phyloP scores from a whole-genome alignment of 331 rosid genomes.

The Arachis monticola region DNA sequence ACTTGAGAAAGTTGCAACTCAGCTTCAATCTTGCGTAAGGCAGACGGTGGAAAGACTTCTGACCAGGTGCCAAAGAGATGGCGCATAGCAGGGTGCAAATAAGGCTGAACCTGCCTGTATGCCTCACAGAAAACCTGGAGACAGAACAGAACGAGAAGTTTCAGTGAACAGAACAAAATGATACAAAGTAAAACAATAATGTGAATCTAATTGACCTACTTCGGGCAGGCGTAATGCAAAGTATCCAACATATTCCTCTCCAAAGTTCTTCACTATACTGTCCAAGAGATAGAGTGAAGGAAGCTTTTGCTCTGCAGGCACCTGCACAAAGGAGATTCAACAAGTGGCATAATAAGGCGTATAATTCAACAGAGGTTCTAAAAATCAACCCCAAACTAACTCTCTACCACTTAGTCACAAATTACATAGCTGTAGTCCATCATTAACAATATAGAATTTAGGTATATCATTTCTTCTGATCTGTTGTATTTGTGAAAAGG shows the following conservation, averaged over 20 bases:
- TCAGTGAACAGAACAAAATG: no score
- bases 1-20: constrained; percentile 73
- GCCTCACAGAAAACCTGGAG: no score
- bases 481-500: not conserved
- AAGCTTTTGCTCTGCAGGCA: constrained; percentile 52
- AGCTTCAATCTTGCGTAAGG: constrained; percentile 69
- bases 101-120: no score
- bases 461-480: not conserved
- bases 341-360: no score
- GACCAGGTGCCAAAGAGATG: constrained; percentile 94
- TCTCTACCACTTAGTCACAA: not conserved
- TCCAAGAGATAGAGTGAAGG: constrained; percentile 59
- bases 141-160: no score
- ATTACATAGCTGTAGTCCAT: not conserved
- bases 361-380: no score
- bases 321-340: no score
- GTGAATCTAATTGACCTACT: no score
- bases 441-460: not conserved
- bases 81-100: constrained; percentile 67
- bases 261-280: constrained; percentile 60
- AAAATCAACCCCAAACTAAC: constrained; percentile 15
- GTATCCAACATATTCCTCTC: constrained; percentile 51
- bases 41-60: constrained; percentile 69
- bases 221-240: constrained; percentile 43
- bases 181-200: no score